Evolutionary conservation across 805 yeast species (phyloP), one percentile per base, ranked within the genome.

Genomic region (Tetrapisispora phaffii): DNA sequence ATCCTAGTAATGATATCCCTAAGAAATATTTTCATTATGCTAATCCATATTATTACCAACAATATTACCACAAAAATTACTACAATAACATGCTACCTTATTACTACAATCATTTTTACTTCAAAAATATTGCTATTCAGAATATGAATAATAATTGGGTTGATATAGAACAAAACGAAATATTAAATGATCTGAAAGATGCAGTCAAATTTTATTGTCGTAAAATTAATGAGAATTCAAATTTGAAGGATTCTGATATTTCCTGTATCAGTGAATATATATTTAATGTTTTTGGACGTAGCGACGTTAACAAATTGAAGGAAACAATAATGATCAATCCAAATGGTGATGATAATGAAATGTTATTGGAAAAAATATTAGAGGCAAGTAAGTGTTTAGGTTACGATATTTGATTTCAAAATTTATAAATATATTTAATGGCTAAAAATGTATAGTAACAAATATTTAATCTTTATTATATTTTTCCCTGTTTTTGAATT

Each of bases 211-310:
- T 16, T 54, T 56, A n/a, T 52, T 66, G 34, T 65, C 60, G 34
- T 45, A 64, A 39, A 49, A 54, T 32, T 55, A 51, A 10, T 23
- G 15, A 7, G 35, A 60, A 66, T 4, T 47, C 53, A 15, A 65
- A 65, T 1, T 55, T 67, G 1, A 59, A 65, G 45, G 58, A 60
- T 21, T 55, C 51, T 17, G 66, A 62, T 44, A 41, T 67, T 34
- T 50, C 46, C 13, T 56, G 62, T 28, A 59, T 70, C 29, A 41
- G 65, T 13, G 64, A 63, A 15, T 65, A 66, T 46, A 57, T 70
- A 37, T 45, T 66, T 37, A 66, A 66, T 21, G 60, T 60, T 1
- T 63, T 55, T 42, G 68, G 71, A 66, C 48, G 52, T 17, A 56
- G 60, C n/a, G 61, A 69, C 36, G 31, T 56, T 7, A 45, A 47